Evolutionary conservation across 805 yeast species (phyloP), one percentile per base, ranked within the genome.

Genomic region (Kodamaea kakaduensis): DNA sequence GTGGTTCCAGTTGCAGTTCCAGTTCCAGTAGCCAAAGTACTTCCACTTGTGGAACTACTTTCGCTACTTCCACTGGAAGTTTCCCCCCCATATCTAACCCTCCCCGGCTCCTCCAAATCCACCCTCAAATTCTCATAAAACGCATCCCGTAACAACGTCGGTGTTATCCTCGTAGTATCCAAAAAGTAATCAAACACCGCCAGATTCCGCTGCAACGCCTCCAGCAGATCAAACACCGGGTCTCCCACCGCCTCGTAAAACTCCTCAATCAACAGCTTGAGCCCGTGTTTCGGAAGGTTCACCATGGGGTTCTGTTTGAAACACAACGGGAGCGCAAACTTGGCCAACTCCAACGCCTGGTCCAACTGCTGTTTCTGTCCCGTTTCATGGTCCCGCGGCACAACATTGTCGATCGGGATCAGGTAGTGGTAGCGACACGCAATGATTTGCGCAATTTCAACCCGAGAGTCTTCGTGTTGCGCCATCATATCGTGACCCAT

Each of bases 361-460:
- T 64, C 61, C 35, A 67, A 45, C 10, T 47, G 49, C 2, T 52
- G 56, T 10, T 45, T 45, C 19, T 42, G 38, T n/a, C 56, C 58
- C 25, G 69, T 55, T 25, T 54, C 68, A 50, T 90, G 97, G 42
- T 86, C 83, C 25, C 66, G 71, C 0, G 93, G 86, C 2, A 67
- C 66, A 42, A 77, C 78, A 12, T 67, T 66, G 9, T 81, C 86
- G 8, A 76, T 65, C 1, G 79, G 63, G 3, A 88, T 62, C 2
- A 65, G 59, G 33, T 85, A 69, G 29, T 87, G 94, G 48, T 81
- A 87, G 7, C 84, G 71, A 53, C 98, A 93, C 43, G 78, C 69
- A 15, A 93, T 58, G 21, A 86, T 69, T 50, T 90, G 97, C 6
- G 86, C 70, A 31, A 90, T 54, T 29, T 87, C 93, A 30, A 83